These are phyloP conservation scores for Monosporascus sp. DNA, from an alignment of 2,329 filamentous ascomycete species.

Conservation along the genomic window DNA sequence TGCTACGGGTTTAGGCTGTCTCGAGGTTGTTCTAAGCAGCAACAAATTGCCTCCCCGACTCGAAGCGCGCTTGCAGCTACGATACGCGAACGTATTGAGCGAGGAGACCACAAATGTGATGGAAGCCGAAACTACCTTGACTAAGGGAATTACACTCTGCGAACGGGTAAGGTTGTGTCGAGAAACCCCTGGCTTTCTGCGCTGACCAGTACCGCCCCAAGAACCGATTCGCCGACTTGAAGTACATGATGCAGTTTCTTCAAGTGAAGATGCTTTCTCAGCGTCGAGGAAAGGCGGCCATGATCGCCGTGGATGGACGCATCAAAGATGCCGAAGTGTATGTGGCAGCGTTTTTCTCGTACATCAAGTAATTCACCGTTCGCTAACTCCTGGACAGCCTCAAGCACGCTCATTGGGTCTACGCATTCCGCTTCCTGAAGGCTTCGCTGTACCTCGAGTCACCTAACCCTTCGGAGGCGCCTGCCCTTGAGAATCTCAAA, in stretches of 20 bases:
- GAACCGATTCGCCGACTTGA: conserved; percentile 59
- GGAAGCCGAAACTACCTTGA: conserved; percentile 67
- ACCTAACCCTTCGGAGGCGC: conserved; percentile 53
- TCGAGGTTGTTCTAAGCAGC: conserved; percentile 63
- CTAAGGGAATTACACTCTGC: conserved; percentile 65
- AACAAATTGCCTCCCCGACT: conserved; percentile 55
- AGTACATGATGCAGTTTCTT: conserved; percentile 73
- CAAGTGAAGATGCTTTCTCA: conserved; percentile 66
- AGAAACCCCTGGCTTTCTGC: conserved; percentile 2
- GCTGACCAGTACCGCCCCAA: conserved; percentile 27
- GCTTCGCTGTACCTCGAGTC: conserved; percentile 63
- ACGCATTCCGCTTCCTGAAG: conserved; percentile 70
- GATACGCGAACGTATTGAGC: conserved; percentile 65
- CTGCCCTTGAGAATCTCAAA: conserved; percentile 64
- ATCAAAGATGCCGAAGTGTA: conserved; percentile 64
- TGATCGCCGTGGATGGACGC: conserved; percentile 65
- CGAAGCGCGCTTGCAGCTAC: conserved; percentile 64
- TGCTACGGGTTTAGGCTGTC: conserved; percentile 65
- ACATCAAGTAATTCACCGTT: neutral
- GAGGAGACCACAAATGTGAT: conserved; percentile 73
- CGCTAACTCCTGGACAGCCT: conserved; percentile 31
- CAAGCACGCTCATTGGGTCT: conserved; percentile 67
- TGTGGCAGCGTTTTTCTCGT: conserved; percentile 20
- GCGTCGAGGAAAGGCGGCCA: conserved; percentile 64
- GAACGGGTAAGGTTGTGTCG: conserved; percentile 46